Conservation (phyloP, 805 yeast species). For the Scheffersomyces ergatensis region DNA sequence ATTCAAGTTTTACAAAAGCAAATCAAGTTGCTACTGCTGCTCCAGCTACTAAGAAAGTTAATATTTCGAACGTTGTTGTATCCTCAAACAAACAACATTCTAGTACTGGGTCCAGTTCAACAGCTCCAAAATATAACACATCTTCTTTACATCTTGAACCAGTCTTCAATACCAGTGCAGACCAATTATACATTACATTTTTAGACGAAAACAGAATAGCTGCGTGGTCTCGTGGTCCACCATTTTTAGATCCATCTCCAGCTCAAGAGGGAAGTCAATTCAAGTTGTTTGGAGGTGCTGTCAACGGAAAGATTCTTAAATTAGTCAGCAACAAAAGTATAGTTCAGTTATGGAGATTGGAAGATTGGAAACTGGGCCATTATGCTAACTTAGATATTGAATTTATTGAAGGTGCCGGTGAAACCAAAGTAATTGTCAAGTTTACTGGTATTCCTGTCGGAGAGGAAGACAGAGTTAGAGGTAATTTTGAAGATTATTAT, state of each 20-base stretch:
- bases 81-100: conserved; percentile 8
- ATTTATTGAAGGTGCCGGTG: conserved; percentile 77
- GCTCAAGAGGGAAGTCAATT: conserved; percentile 61
- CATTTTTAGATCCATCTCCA: conserved; percentile 46
- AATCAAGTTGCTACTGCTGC: conserved; percentile 44
- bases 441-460: conserved; percentile 94
- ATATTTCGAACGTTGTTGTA: background rate
- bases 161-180: conserved; percentile 82
- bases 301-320: conserved; percentile 65
- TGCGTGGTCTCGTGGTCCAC: conserved; percentile 88
- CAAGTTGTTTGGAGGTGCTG: conserved; percentile 83
- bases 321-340: conserved; percentile 59
- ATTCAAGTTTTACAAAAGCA: conserved; percentile 42
- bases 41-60: conserved; percentile 5
- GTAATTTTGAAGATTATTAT: conserved; percentile 86
- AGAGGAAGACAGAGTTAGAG: conserved; percentile 83
- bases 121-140: conserved; percentile 71
- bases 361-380: conserved; percentile 86
- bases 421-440: conserved; percentile 73
- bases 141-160: conserved; percentile 76
- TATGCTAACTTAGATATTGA: conserved; percentile 65
- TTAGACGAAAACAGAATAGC: conserved; percentile 73
- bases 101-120: conserved; percentile 11
- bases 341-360: conserved; percentile 81
- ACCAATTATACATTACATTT: conserved; percentile 76